Conservation (phyloP, 2,329 filamentous ascomycete genomes). For the Hortaea werneckii region DNA sequence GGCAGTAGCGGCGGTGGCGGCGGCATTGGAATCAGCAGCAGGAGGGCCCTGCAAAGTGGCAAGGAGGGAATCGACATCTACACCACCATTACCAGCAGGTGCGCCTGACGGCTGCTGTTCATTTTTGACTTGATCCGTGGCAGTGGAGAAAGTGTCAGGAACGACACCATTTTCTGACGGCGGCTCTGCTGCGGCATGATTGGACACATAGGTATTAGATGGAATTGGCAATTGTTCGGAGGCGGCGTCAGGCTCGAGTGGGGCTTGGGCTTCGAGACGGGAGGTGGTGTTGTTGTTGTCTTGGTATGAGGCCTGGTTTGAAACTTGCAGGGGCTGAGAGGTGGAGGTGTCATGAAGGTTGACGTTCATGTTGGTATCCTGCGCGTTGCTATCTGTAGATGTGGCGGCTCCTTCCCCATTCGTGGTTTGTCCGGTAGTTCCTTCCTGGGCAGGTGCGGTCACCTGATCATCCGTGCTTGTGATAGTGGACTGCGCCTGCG, state of each 20-base stretch:
- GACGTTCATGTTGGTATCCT: slow-evolving; percentile 7
- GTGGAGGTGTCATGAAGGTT: background rate
- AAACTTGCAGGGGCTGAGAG: slow-evolving; percentile 6
- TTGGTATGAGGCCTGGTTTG: slow-evolving; percentile 13
- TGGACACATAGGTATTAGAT: slow-evolving; percentile 5
- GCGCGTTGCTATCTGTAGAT: slow-evolving; percentile 7
- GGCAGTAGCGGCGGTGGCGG: slow-evolving; percentile 12
- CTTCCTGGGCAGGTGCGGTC: background rate
- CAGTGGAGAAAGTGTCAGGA: background rate
- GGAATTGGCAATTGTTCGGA: background rate
- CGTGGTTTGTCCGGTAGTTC: background rate
- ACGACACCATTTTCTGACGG: slow-evolving; percentile 1
- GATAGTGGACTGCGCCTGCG: slow-evolving; percentile 13
- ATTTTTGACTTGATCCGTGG: background rate
- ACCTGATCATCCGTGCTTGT: slow-evolving; percentile 5
- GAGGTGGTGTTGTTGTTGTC: slow-evolving; percentile 2
- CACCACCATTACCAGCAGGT: slow-evolving; percentile 17
- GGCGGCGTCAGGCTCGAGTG: slow-evolving; percentile 3
- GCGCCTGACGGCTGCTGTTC: background rate
- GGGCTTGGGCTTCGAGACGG: slow-evolving; percentile 1
- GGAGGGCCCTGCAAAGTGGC: slow-evolving; percentile 28
- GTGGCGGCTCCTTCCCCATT: background rate
- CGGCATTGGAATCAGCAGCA: slow-evolving; percentile 12
- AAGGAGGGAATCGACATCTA: slow-evolving; percentile 39
- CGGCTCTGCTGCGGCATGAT: background rate